Evolutionary conservation across 345 rosid genomes (phyloP).

Genomic region (Capsella bursapastoris): DNA sequence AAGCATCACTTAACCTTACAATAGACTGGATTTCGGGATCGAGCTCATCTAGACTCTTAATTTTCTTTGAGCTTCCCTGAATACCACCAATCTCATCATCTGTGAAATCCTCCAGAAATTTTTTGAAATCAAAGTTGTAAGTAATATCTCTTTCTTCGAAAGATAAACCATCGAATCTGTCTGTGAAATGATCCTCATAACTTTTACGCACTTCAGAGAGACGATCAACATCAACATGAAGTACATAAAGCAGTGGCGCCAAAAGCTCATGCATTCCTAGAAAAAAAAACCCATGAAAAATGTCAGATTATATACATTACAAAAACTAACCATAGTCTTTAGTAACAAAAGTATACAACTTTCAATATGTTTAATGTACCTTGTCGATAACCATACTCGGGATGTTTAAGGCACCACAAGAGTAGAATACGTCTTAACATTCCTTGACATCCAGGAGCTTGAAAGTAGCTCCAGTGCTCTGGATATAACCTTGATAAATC

Average conservation of each 20-base stretch:
- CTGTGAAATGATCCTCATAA: slow-evolving; percentile 85
- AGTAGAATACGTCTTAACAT: slow-evolving; percentile 86
- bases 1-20: slow-evolving; percentile 78
- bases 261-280: slow-evolving; percentile 97
- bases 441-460: slow-evolving; percentile 96
- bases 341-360: neutral
- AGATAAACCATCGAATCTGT: slow-evolving; percentile 82
- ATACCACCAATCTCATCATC: slow-evolving; percentile 62
- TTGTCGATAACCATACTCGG: slow-evolving; percentile 84
- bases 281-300: slow-evolving; percentile 15
- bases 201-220: slow-evolving; percentile 81
- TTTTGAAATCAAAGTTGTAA: slow-evolving; percentile 84
- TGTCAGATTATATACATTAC: slow-evolving; percentile 4
- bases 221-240: slow-evolving; percentile 81
- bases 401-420: slow-evolving; percentile 94
- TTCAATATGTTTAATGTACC: slow-evolving; percentile 45
- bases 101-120: slow-evolving; percentile 68
- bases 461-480: slow-evolving; percentile 90
- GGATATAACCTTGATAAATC: slow-evolving; percentile 95
- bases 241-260: slow-evolving; percentile 92
- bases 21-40: slow-evolving; percentile 80
- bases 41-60: slow-evolving; percentile 71
- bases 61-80: slow-evolving; percentile 55
- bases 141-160: slow-evolving; percentile 73
- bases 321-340: neutral